These are phyloP conservation scores for Tetrahymena malaccensis DNA, from an alignment of 73 alveolate genomes.

Conservation along the genomic window DNA sequence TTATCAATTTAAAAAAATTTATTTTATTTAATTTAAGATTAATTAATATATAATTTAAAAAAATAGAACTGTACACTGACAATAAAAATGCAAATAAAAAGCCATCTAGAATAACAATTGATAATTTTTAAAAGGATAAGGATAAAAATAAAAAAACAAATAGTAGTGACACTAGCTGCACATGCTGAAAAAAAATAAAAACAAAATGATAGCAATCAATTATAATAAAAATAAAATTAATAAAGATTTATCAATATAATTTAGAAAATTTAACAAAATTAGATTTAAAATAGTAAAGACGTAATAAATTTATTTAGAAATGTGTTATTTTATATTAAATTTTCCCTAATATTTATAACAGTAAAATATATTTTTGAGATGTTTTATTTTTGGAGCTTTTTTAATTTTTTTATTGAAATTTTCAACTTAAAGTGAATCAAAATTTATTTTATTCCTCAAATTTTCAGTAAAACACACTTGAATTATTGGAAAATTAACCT, in stretches of 20 bases:
- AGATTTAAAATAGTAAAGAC: background rate
- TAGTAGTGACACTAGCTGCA: background rate
- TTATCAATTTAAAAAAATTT: too few relatives aligned
- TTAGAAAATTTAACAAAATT: background rate
- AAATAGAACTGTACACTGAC: background rate
- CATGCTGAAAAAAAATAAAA: background rate
- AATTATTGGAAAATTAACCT: too few relatives aligned
- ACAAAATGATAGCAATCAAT: background rate
- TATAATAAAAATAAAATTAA: too few relatives aligned
- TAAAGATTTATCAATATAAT: too few relatives aligned
- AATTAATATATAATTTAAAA: background rate
- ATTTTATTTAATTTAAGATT: background rate
- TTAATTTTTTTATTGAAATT: too few relatives aligned
- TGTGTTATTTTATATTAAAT: background rate
- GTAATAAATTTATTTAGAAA: background rate
- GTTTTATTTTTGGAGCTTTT: too few relatives aligned
- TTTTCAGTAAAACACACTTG: too few relatives aligned
- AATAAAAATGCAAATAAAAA: background rate
- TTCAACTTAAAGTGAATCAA: too few relatives aligned
- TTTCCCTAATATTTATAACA: background rate
- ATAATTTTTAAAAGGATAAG: background rate
- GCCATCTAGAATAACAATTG: background rate
- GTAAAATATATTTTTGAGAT: too few relatives aligned
- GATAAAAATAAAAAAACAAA: background rate
- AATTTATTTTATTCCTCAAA: too few relatives aligned